Conservation (phyloP, 2,329 filamentous ascomycete species). For the Simplicillium aogashimaense region DNA sequence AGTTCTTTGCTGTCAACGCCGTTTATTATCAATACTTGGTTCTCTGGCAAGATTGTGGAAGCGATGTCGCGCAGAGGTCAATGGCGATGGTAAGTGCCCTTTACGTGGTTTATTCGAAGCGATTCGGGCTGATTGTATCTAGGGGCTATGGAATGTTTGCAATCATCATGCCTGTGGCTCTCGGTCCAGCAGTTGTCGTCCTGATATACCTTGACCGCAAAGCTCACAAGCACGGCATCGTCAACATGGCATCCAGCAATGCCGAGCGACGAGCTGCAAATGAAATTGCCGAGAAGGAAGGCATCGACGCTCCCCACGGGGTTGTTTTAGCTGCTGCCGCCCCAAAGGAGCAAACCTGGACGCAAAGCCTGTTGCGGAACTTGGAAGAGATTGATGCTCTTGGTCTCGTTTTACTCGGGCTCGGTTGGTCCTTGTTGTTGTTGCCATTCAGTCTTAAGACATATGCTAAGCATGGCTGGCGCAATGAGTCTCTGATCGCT, state of each 20-base stretch:
- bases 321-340: slow-evolving; percentile 8
- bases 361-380: slow-evolving; percentile 22
- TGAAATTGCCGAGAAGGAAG: slow-evolving; percentile 8
- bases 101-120: no score
- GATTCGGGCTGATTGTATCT: slow-evolving; percentile 36
- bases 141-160: slow-evolving; percentile 54
- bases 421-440: slow-evolving; percentile 48
- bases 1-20: slow-evolving; percentile 16
- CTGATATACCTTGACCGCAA: slow-evolving; percentile 47
- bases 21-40: slow-evolving; percentile 25
- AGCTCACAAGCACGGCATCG: slow-evolving; percentile 40
- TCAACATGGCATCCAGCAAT: slow-evolving; percentile 21
- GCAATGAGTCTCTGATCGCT: slow-evolving; percentile 31
- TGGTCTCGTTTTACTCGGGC: slow-evolving; percentile 34
- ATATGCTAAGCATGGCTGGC: slow-evolving; percentile 19
- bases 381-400: slow-evolving; percentile 24
- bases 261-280: slow-evolving; percentile 22
- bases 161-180: slow-evolving; percentile 47
- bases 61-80: slow-evolving; percentile 20
- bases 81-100: slow-evolving; percentile 13
- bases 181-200: slow-evolving; percentile 41
- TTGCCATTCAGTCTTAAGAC: slow-evolving; percentile 53
- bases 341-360: slow-evolving; percentile 9
- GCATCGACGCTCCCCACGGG: slow-evolving; percentile 9
- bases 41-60: slow-evolving; percentile 29